Evolutionary conservation across 2,329 filamentous ascomycete genomes (phyloP).

Genomic region (Sporothrix dimorphospora): DNA sequence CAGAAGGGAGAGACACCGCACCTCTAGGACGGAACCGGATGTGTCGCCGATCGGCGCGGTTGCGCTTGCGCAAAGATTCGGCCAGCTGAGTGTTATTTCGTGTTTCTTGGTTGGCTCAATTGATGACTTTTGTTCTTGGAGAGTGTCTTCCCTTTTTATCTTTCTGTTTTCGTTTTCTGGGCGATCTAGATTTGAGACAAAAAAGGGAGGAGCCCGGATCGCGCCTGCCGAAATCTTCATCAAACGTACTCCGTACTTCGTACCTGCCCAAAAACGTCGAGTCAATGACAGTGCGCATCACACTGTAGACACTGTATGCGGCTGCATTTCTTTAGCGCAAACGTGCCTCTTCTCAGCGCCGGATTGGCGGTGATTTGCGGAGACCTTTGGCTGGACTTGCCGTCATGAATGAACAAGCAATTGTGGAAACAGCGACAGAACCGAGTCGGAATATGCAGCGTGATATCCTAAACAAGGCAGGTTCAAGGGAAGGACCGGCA

Average conservation of each 20-base stretch:
- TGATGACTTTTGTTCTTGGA: not conserved
- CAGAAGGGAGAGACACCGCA: not conserved
- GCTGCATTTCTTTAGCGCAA: slow-evolving; percentile 7
- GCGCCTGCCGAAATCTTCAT: slow-evolving; percentile 11
- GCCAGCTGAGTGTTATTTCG: not conserved
- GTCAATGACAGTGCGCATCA: not conserved
- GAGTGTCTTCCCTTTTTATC: not conserved
- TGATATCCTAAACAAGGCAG: not conserved
- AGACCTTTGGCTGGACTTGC: not conserved
- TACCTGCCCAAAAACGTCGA: slow-evolving; percentile 18
- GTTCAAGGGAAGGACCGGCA: not conserved
- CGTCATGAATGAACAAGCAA: not conserved
- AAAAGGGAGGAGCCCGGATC: not conserved
- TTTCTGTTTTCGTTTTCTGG: slow-evolving; percentile 1
- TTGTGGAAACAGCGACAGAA: not conserved
- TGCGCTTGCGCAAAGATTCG: not conserved
- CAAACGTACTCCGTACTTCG: not conserved
- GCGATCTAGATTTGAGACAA: slow-evolving; percentile 19
- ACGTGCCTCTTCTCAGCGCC: slow-evolving; percentile 23
- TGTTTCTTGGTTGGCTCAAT: not conserved
- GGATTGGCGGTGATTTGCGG: slow-evolving; percentile 24
- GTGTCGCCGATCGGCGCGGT: not conserved
- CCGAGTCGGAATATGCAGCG: not conserved
- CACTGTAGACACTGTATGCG: slow-evolving; percentile 7
- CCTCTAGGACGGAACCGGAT: not conserved